Conservation (phyloP, 805 yeast genomes). For the Wickerhamia fluorescens region DNA sequence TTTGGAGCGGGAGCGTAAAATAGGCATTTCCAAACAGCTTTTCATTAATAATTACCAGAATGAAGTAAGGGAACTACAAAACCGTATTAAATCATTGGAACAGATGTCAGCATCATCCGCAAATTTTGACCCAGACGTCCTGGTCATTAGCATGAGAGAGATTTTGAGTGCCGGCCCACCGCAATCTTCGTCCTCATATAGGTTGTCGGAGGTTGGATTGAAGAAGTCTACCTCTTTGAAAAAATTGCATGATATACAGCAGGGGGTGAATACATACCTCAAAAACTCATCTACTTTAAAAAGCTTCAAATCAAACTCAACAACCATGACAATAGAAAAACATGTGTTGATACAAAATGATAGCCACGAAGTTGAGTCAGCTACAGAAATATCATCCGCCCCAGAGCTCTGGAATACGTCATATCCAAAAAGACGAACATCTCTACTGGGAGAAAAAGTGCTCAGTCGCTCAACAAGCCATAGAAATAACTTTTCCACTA, state of each 20-base stretch:
- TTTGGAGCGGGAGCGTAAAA: constrained; percentile 20
- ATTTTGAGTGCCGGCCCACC: constrained; percentile 22
- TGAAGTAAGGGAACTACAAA: constrained; percentile 16
- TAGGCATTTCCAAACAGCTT: constrained; percentile 18
- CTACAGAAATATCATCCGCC: too few species aligned
- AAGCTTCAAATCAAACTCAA: constrained; percentile 16
- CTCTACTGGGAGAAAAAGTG: too few species aligned
- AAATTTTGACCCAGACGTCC: constrained; percentile 9
- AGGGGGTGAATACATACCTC: constrained; percentile 11
- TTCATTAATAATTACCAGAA: constrained; percentile 26
- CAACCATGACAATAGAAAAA: constrained; percentile 11
- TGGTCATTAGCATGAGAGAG: constrained; percentile 20
- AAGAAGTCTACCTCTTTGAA: constrained; percentile 11
- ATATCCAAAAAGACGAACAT: too few species aligned
- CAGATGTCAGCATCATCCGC: constrained; percentile 1
- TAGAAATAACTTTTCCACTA: too few species aligned
- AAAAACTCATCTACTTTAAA: constrained; percentile 7
- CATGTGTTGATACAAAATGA: too few species aligned
- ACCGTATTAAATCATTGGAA: constrained; percentile 2
- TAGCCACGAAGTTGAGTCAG: too few species aligned
- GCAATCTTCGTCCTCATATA: neutral
- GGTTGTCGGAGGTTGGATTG: too few species aligned
- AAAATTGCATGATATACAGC: constrained; percentile 23
- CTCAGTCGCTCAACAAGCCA: too few species aligned
- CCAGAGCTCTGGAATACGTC: too few species aligned